Percentiles rank a stretch among this genome's conserved stretches.
phyloP scores from a whole-genome alignment of 768 basidiomycete species.

The Collybia nuda region DNA sequence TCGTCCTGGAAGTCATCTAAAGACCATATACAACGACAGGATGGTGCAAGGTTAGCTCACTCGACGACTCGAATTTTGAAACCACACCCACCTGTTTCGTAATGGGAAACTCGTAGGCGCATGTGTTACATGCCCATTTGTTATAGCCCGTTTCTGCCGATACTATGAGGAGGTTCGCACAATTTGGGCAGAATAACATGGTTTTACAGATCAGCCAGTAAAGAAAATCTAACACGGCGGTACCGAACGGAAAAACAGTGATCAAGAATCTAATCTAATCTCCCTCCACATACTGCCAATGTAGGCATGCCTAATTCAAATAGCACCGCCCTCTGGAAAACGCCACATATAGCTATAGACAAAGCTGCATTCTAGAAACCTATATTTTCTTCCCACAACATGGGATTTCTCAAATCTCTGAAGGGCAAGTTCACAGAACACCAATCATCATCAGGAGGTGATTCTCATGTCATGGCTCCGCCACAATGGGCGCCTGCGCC shows the following conservation, averaged over 20 bases:
- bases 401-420: constrained; percentile 12
- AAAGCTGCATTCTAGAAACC: not conserved
- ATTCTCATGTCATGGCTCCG: constrained; percentile 23
- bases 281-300: not conserved
- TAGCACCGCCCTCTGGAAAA: not conserved
- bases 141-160: constrained; percentile 79
- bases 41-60: not conserved
- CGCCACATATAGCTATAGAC: too few species aligned
- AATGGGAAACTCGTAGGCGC: constrained; percentile 95
- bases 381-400: not conserved
- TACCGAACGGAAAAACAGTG: not conserved
- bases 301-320: not conserved
- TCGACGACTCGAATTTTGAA: not conserved
- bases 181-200: constrained; percentile 97
- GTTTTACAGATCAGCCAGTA: not conserved
- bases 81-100: constrained; percentile 62
- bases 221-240: too few species aligned
- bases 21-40: not conserved
- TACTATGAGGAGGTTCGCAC: constrained; percentile 83
- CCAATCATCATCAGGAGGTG: not conserved
- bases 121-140: constrained; percentile 92
- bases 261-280: constrained; percentile 17
- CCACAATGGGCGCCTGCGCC: constrained; percentile 63
- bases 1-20: constrained; percentile 92
- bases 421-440: constrained; percentile 1